Percentiles rank a stretch among this genome's conserved stretches.
Evolutionary conservation across 2,329 filamentous ascomycete genomes (phyloP).

Genomic region (Lachnellula occidentalis): DNA sequence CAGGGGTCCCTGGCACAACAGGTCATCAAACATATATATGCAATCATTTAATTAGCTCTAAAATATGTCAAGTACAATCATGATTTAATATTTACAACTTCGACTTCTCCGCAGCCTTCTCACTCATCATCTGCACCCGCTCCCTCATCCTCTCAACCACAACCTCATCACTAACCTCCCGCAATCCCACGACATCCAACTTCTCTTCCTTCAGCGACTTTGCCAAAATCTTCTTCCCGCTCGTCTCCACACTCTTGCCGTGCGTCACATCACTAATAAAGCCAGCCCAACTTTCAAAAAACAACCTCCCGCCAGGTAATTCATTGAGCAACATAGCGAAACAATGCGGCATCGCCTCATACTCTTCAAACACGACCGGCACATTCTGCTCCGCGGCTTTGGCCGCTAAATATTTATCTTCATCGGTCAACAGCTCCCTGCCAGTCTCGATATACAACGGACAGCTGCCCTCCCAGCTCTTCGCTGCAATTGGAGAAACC

Average conservation of each 20-base stretch:
- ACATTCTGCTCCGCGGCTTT: slow-evolving; percentile 53
- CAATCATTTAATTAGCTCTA: too few relatives aligned
- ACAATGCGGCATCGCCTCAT: slow-evolving; percentile 75
- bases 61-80: background rate
- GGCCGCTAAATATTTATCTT: slow-evolving; percentile 55
- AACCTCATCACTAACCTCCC: slow-evolving; percentile 32
- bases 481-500: slow-evolving; percentile 53
- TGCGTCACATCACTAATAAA: slow-evolving; percentile 45
- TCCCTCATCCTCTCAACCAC: slow-evolving; percentile 35
- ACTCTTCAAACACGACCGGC: slow-evolving; percentile 62
- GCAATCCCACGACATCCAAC: background rate
- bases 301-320: slow-evolving; percentile 42
- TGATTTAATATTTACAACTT: background rate
- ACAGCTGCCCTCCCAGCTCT: slow-evolving; percentile 55
- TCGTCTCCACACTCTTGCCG: slow-evolving; percentile 26
- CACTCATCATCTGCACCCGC: slow-evolving; percentile 22
- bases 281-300: slow-evolving; percentile 48
- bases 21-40: background rate
- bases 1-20: background rate
- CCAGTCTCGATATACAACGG: slow-evolving; percentile 66
- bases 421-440: slow-evolving; percentile 67
- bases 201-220: slow-evolving; percentile 39
- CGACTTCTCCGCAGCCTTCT: slow-evolving; percentile 17
- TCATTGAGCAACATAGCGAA: slow-evolving; percentile 55
- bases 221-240: slow-evolving; percentile 43